Evolutionary conservation across 164 flowering plant species (phyloP), one percentile per base, ranked within the genome.

Genomic region (Santalum album): DNA sequence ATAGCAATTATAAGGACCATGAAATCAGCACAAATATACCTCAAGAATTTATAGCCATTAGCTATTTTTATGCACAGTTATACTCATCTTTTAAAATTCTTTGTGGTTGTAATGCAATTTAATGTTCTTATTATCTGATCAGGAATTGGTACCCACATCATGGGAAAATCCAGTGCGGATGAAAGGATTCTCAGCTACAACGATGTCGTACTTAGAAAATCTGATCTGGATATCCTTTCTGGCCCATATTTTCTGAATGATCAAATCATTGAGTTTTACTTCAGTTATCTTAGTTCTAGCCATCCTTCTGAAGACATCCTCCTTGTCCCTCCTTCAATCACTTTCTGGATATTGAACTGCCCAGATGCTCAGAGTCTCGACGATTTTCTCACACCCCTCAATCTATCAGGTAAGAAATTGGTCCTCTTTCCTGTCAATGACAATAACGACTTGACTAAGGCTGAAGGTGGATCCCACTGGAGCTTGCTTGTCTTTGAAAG

Each of bases 391-490:
- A 78, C 69, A 44, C 96, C 98, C 43, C 84, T 92, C 6, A 64
- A 78, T 19, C 65, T 89, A 6, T 45, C 72, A n/a, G 65, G 57
- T 1, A 79, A 63, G 69, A 69, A 74, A 17, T 42, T 92, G 39
- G 69, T 89, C 1, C 54, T 92, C 2, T 86, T 92, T 56, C 65
- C 89, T 11, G 71, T 88, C 40, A 91, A 91, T 53, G 51, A 88
- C 64, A 91, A 88, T 20, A 69, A 58, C 1, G 83, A 91, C 51
- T 77, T 86, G 43, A 68, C 44, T 43, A 26, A 12, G 21, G 80
- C 87, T 49, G 95, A 80, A 64, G 95, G 94, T 25, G 98, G 98
- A 19, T 51, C 60, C 21, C 98, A 91, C 57, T 91, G 98, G 98
- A 91, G 94, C 68, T 70, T 86, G 55, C 87, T 88, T 57, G 95